A percentile compares a stretch with the other conserved stretches of the same genome.
These are phyloP conservation scores for Chaetomiaceae sp. DNA, from an alignment of 2,329 filamentous ascomycete species.

Conservation along the genomic window DNA sequence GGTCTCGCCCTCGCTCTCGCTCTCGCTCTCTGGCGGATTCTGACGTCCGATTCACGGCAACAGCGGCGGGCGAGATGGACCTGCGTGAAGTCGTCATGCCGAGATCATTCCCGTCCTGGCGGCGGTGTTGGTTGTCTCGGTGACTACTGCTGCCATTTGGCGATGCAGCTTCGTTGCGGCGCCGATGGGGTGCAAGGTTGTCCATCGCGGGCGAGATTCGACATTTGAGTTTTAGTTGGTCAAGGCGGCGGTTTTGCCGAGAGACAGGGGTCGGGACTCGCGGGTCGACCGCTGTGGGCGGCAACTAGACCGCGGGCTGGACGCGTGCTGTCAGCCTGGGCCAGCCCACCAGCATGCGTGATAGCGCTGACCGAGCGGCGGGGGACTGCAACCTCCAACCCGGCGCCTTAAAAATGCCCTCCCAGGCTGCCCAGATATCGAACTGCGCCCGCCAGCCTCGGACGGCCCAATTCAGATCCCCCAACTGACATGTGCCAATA, in stretches of 20 bases:
- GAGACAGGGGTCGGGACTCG: conserved; percentile 25
- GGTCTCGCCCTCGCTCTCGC: conserved; percentile 34
- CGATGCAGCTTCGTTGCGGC: conserved; percentile 38
- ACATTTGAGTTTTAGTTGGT: conserved; percentile 20
- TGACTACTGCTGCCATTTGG: conserved; percentile 37
- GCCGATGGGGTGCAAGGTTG: conserved; percentile 23
- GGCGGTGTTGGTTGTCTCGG: conserved; percentile 32
- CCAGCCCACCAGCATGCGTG: neutral
- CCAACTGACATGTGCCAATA: too few species aligned
- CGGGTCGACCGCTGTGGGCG: conserved; percentile 17
- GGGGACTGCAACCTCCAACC: too few species aligned
- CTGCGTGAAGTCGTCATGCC: conserved; percentile 33
- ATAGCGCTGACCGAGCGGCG: neutral
- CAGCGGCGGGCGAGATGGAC: conserved; percentile 28
- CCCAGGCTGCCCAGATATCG: too few species aligned
- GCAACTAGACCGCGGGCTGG: too few species aligned
- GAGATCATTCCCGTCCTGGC: conserved; percentile 33
- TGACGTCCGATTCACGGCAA: conserved; percentile 27
- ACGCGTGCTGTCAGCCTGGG: conserved; percentile 11
- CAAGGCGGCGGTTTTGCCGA: conserved; percentile 24
- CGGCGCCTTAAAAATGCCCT: too few species aligned
- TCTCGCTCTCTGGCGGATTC: conserved; percentile 31
- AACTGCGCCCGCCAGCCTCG: too few species aligned
- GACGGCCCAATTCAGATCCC: neutral
- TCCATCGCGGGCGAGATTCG: conserved; percentile 29